phyloP scores from a whole-genome alignment of 768 basidiomycete species.

The Agaricus subrufescens region DNA sequence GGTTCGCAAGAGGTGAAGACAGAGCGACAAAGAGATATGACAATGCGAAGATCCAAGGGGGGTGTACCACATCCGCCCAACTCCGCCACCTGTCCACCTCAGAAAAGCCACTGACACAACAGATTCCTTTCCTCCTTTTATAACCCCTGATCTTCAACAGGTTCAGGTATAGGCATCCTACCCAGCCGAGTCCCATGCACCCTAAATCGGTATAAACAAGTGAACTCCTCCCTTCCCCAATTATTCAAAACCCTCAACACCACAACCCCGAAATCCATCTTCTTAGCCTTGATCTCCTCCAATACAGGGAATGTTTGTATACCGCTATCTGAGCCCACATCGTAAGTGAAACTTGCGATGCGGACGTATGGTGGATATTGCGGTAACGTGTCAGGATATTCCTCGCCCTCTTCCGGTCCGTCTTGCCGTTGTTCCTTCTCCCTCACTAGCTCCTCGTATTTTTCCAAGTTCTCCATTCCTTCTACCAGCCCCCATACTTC shows the following conservation, averaged over 20 bases:
- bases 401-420: conserved; percentile 28
- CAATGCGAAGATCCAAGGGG: too few relatives aligned
- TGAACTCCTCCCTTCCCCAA: conserved; percentile 81
- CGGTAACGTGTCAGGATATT: conserved; percentile 46
- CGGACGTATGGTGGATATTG: conserved; percentile 49
- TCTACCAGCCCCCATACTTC: conserved; percentile 92
- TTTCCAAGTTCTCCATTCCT: conserved; percentile 63
- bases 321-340: conserved; percentile 49
- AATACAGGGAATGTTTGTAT: conserved; percentile 81
- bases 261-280: conserved; percentile 82
- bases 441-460: conserved; percentile 51
- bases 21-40: too few relatives aligned
- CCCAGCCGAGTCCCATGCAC: conserved; percentile 64
- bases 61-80: too few relatives aligned
- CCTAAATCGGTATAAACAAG: conserved; percentile 85
- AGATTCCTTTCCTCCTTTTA: neutral
- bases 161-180: conserved; percentile 28
- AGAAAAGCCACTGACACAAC: too few relatives aligned
- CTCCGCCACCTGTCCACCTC: too few relatives aligned
- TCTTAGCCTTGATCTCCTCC: conserved; percentile 60
- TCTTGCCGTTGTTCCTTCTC: conserved; percentile 33
- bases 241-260: conserved; percentile 77
- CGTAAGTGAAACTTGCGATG: conserved; percentile 65
- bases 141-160: conserved; percentile 11
- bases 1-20: too few relatives aligned